A percentile compares a stretch with the other conserved stretches of the same genome.
Conservation (phyloP, 805 yeast species). For the Kazachstania viticola region DNA sequence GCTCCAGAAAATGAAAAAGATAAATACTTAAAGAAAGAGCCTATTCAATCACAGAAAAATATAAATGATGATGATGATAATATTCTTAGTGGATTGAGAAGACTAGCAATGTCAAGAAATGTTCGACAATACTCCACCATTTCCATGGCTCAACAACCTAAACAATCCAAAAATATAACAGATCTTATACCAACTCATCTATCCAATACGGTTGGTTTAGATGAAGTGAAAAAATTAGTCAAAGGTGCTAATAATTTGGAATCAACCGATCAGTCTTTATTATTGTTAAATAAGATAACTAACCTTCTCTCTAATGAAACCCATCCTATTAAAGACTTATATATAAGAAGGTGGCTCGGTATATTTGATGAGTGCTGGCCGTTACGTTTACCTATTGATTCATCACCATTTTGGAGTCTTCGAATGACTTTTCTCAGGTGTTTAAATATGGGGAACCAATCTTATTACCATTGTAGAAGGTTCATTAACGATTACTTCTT, state of each 20-base stretch:
- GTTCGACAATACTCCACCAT: conserved; percentile 19
- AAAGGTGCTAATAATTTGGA: no score
- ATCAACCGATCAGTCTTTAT: no score
- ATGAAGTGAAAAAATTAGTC: no score
- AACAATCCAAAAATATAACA: no score
- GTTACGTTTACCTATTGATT: conserved; percentile 5
- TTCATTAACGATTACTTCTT: conserved; percentile 13
- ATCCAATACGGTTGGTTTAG: no score
- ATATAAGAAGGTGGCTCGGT: conserved; percentile 7
- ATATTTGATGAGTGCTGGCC: conserved; percentile 19
- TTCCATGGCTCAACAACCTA: no score
- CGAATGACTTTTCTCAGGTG: conserved; percentile 11
- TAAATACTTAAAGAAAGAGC: conserved; percentile 4
- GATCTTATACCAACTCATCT: no score
- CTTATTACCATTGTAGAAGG: conserved; percentile 3
- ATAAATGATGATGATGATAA: conserved; percentile 9
- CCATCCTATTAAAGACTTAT: no score
- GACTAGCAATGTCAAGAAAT: conserved; percentile 17
- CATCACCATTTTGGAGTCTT: conserved; percentile 12
- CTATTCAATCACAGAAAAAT: background rate
- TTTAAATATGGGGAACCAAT: conserved; percentile 9
- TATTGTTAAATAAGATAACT: no score
- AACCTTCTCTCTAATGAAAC: no score
- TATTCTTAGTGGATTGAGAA: conserved; percentile 21
- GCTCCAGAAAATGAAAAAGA: conserved; percentile 32